A percentile compares a stretch with the other conserved stretches of the same genome.
Conservation (phyloP, 495 filamentous ascomycete genomes). For the Penicillium tannophilum region DNA sequence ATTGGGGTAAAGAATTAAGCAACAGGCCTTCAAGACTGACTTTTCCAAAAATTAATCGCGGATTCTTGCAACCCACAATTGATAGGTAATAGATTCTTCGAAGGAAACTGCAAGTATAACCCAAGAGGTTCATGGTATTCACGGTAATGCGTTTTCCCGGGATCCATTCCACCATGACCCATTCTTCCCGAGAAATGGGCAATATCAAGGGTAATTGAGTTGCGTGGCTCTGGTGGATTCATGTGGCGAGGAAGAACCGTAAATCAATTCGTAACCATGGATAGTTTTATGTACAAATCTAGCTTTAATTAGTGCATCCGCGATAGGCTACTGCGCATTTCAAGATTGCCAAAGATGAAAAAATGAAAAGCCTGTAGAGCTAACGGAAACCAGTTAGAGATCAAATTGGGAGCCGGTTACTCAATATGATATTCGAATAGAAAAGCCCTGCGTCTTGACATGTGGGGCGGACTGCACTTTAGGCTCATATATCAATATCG, state of each 20-base stretch:
- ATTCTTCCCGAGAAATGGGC: background rate
- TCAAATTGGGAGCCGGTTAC: too few species aligned
- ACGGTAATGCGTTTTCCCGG: too few species aligned
- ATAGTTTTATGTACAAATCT: background rate
- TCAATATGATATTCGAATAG: background rate
- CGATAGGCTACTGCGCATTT: background rate
- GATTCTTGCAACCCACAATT: background rate
- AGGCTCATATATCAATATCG: background rate
- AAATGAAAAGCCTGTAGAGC: background rate
- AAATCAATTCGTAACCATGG: background rate
- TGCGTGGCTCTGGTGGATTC: background rate
- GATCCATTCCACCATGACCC: too few species aligned
- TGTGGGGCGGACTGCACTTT: background rate
- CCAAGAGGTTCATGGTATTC: too few species aligned
- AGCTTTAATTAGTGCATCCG: background rate
- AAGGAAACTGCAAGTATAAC: background rate
- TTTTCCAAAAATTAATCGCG: too few species aligned
- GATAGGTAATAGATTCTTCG: background rate
- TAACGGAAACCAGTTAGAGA: background rate
- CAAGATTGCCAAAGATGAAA: background rate
- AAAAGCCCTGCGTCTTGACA: background rate
- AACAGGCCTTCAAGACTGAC: too few species aligned
- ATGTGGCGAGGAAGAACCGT: background rate
- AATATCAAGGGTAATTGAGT: background rate
- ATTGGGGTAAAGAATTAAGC: too few species aligned